phyloP scores from a whole-genome alignment of 352 stramenopile species.

The Globisporangium camurandrum region DNA sequence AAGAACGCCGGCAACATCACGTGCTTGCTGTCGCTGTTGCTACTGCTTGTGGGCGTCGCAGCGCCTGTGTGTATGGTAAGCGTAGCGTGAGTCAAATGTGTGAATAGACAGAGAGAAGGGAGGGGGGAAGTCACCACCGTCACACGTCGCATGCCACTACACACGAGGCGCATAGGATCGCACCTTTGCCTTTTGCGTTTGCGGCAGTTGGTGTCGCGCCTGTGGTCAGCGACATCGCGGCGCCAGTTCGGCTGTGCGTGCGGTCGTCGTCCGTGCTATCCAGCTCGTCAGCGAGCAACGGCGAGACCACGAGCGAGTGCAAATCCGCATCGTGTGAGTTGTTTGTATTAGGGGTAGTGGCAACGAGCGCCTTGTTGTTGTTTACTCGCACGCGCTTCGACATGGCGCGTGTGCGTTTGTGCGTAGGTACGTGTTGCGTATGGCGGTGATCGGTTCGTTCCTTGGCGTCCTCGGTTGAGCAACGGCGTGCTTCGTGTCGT shows the following conservation, averaged over 20 bases:
- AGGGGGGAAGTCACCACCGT: no score
- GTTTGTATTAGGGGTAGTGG: conserved; percentile 6
- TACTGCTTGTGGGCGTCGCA: neutral
- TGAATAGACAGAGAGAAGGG: neutral
- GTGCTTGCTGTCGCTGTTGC: conserved; percentile 47
- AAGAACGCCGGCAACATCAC: conserved; percentile 87
- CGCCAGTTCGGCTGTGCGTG: neutral
- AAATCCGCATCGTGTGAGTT: conserved; percentile 8
- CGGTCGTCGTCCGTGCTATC: neutral
- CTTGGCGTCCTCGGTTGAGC: neutral
- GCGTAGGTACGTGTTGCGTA: conserved; percentile 8
- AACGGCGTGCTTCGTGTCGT: neutral
- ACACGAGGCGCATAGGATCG: neutral
- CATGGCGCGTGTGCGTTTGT: conserved; percentile 23
- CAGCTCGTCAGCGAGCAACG: neutral
- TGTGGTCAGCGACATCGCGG: neutral
- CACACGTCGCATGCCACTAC: no score
- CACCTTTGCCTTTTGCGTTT: conserved; percentile 7
- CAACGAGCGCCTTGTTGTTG: neutral
- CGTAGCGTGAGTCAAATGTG: no score
- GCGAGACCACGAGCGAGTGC: conserved; percentile 8
- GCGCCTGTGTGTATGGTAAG: neutral
- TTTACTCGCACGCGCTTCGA: conserved; percentile 55
- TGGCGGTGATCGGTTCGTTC: conserved; percentile 3
- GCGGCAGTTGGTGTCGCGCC: neutral